Evolutionary conservation across 805 yeast genomes (phyloP), one percentile per base, ranked within the genome.

Genomic region (Candida nonsorbophila): DNA sequence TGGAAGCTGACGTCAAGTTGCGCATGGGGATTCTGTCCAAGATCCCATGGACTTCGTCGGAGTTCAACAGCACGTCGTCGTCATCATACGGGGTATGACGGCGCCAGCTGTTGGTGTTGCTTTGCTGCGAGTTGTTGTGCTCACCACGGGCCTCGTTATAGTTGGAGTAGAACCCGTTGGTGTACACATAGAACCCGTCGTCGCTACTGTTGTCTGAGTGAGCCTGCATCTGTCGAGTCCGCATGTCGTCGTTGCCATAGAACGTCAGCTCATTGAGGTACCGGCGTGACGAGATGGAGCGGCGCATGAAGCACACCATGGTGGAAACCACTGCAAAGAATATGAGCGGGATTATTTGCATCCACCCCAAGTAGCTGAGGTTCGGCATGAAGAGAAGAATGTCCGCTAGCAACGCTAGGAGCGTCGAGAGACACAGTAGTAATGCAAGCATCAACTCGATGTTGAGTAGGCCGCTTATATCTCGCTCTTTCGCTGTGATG

Each of bases 281-380:
- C 45, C 58, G 48, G 43, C 79, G 49, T 12, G 79, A 68, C 14
- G 72, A 67, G 4, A 77, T 72, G 0, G 83, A 69, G 41, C 95
- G 63, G 46, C 88, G 74, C 63, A 81, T 68, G 30, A 84, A 67
- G 51, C 95, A 85, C 12, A 83, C 55, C 39, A 79, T 50, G 2
- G 86, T 69, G 1, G 85, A 77, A 16, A 75, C 67, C 2, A 79
- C 38, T 0, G 90, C 81, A 25, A 79, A 64, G 18, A 79, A 51
- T 2, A 81, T 71, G 0, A 92, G 74, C 1, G 90, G 73, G 0
- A 75, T 76, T 15, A 88, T 58, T 35, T 84, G 71, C 28, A 82
- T 59, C 97, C 97, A 90, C 15, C 95, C 95, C 25, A 80, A 72
- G 78, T 86, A 87, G 30, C 75, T 69, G 31, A 90, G 58, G 47